These are phyloP conservation scores for Pulveroboletus sp. DNA, from an alignment of 768 basidiomycete species.

Conservation along the genomic window DNA sequence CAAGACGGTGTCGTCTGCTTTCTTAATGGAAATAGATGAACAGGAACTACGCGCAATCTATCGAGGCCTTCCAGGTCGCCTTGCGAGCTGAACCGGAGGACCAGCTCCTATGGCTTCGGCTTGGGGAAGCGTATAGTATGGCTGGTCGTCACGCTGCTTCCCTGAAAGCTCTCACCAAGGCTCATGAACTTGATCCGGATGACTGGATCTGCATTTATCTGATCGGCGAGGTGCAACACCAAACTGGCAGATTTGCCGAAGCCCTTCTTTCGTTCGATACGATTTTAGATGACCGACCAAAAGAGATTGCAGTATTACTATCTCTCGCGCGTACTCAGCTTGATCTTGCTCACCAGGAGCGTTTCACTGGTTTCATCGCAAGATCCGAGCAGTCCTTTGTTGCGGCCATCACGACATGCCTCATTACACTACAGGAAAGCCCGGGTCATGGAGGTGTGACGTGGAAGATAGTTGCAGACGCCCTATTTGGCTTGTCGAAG, in stretches of 20 bases:
- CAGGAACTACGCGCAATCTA: slow-evolving; percentile 67
- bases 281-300: slow-evolving; percentile 52
- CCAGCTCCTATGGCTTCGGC: slow-evolving; percentile 77
- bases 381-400: slow-evolving; percentile 74
- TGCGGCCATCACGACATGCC: slow-evolving; percentile 49
- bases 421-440: slow-evolving; percentile 46
- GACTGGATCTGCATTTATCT: slow-evolving; percentile 85
- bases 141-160: slow-evolving; percentile 88
- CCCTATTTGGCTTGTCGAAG: slow-evolving; percentile 60
- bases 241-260: slow-evolving; percentile 70
- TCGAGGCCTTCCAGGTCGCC: slow-evolving; percentile 82
- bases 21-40: slow-evolving; percentile 45
- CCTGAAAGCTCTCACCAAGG: slow-evolving; percentile 77
- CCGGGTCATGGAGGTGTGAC: slow-evolving; percentile 64
- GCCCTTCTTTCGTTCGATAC: slow-evolving; percentile 63
- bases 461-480: slow-evolving; percentile 86
- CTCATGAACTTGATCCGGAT: slow-evolving; percentile 64
- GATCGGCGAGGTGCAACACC: slow-evolving; percentile 78
- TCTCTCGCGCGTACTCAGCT: slow-evolving; percentile 71
- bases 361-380: slow-evolving; percentile 63
- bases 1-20: slow-evolving; percentile 1
- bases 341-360: slow-evolving; percentile 63
- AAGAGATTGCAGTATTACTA: slow-evolving; percentile 68
- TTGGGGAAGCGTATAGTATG: slow-evolving; percentile 88
- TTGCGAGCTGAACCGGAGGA: slow-evolving; percentile 77